A percentile compares a stretch with the other conserved stretches of the same genome.
Conservation (phyloP, 805 yeast species). For the Kurtzmaniella fragi region DNA sequence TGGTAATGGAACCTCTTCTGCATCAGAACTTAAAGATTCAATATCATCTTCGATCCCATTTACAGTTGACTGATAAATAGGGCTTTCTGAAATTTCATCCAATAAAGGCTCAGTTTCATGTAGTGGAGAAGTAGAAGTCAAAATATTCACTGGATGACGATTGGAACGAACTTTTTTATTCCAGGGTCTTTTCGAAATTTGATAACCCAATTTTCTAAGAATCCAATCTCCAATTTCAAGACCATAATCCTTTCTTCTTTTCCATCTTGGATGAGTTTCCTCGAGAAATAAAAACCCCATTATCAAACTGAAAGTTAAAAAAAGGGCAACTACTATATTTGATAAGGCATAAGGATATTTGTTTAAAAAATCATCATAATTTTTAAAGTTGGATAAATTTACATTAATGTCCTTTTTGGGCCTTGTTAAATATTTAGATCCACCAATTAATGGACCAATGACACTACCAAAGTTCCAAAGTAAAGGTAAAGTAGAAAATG, state of each 20-base stretch:
- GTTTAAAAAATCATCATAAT: constrained; percentile 17
- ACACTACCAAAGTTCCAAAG: constrained; percentile 58
- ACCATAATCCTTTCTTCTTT: constrained; percentile 39
- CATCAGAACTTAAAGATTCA: too few species aligned
- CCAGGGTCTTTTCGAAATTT: constrained; percentile 18
- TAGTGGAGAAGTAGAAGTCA: too few species aligned
- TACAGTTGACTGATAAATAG: too few species aligned
- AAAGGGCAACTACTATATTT: constrained; percentile 40
- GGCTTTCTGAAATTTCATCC: too few species aligned
- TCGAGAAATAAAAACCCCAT: constrained; percentile 45
- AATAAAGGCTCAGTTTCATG: too few species aligned
- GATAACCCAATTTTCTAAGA: constrained; percentile 12
- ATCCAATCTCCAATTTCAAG: constrained; percentile 40
- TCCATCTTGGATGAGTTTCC: constrained; percentile 44
- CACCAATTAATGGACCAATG: constrained; percentile 56
- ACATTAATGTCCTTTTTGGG: constrained; percentile 24
- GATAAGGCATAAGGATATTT: constrained; percentile 49
- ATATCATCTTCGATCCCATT: too few species aligned
- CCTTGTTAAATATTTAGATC: constrained; percentile 45
- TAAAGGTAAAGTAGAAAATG: constrained; percentile 57
- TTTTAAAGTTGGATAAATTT: constrained; percentile 9
- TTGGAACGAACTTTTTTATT: constrained; percentile 2
- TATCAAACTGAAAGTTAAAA: constrained; percentile 30
- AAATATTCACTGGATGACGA: too few species aligned
- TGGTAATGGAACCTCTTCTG: too few species aligned